Percentiles rank a stretch among this genome's conserved stretches.
phyloP scores from a whole-genome alignment of 2,329 filamentous ascomycete species.

The Alternaria gaisen region DNA sequence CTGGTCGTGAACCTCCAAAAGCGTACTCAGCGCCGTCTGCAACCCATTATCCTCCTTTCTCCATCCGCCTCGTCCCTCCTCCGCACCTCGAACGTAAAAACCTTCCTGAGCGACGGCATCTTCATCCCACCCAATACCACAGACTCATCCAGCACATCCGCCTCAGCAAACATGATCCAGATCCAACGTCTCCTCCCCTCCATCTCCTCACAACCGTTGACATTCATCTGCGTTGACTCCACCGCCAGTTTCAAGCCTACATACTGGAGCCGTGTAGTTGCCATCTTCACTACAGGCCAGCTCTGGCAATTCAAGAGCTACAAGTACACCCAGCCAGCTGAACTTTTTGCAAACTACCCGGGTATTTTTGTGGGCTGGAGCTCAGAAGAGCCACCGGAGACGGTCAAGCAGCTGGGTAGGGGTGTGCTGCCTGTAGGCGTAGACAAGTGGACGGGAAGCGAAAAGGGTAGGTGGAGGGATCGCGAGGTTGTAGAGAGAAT shows the following conservation, averaged over 20 bases:
- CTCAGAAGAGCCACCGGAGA: slow-evolving; percentile 79
- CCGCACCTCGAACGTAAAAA: slow-evolving; percentile 93
- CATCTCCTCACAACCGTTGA: slow-evolving; percentile 75
- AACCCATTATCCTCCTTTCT: slow-evolving; percentile 94
- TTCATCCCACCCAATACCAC: slow-evolving; percentile 78
- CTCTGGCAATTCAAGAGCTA: slow-evolving; percentile 99
- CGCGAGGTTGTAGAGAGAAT: slow-evolving; percentile 91
- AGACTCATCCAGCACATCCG: slow-evolving; percentile 66
- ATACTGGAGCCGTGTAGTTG: slow-evolving; percentile 95
- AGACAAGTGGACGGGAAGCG: slow-evolving; percentile 76
- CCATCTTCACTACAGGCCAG: slow-evolving; percentile 96
- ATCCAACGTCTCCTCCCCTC: slow-evolving; percentile 78
- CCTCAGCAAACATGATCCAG: slow-evolving; percentile 75
- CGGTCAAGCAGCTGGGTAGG: slow-evolving; percentile 84
- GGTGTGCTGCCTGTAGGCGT: slow-evolving; percentile 80
- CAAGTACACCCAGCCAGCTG: slow-evolving; percentile 89
- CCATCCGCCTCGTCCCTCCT: slow-evolving; percentile 94
- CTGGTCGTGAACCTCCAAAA: slow-evolving; percentile 53
- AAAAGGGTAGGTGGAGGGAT: slow-evolving; percentile 76
- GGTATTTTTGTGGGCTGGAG: slow-evolving; percentile 93
- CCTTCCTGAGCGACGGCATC: slow-evolving; percentile 85
- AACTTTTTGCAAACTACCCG: slow-evolving; percentile 87
- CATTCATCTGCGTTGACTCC: slow-evolving; percentile 94
- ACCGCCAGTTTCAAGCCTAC: slow-evolving; percentile 96
- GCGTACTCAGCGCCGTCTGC: slow-evolving; percentile 58